A percentile compares a stretch with the other conserved stretches of the same genome.
These are phyloP conservation scores for Fallopia convolvulus DNA, from an alignment of 148 eudicot genomes.

Conservation along the genomic window DNA sequence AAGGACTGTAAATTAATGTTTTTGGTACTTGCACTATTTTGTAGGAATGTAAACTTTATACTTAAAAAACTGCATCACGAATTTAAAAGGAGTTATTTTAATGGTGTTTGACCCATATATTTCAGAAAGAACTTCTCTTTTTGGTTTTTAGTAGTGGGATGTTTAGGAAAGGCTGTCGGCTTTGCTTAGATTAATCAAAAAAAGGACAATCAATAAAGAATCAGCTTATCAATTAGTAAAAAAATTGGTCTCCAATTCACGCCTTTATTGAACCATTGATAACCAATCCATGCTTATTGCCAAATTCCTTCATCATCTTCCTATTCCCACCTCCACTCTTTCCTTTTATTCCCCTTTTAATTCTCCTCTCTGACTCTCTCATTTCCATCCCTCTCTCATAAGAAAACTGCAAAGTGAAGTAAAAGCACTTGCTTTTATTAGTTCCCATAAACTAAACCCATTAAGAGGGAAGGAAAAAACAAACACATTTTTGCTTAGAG, in stretches of 20 bases:
- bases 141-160: conserved; percentile 6
- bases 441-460: neutral
- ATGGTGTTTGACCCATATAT: conserved; percentile 1
- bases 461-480: neutral
- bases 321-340: neutral
- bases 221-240: neutral
- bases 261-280: neutral
- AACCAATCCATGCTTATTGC: neutral
- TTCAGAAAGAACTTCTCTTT: neutral
- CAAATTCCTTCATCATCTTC: neutral
- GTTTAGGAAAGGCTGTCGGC: conserved; percentile 9
- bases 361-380: neutral
- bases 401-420: neutral
- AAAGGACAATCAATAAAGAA: conserved; percentile 6
- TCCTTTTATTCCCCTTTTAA: neutral
- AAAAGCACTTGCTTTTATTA: neutral
- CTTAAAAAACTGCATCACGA: neutral
- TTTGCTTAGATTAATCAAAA: neutral
- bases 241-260: neutral
- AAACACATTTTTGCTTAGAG: neutral
- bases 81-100: neutral
- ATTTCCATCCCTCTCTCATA: neutral
- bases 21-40: no score
- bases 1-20: neutral
- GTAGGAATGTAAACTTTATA: neutral